These are phyloP conservation scores for Colletotrichum theobromicola DNA, from an alignment of 2,329 filamentous ascomycete genomes.

Conservation along the genomic window DNA sequence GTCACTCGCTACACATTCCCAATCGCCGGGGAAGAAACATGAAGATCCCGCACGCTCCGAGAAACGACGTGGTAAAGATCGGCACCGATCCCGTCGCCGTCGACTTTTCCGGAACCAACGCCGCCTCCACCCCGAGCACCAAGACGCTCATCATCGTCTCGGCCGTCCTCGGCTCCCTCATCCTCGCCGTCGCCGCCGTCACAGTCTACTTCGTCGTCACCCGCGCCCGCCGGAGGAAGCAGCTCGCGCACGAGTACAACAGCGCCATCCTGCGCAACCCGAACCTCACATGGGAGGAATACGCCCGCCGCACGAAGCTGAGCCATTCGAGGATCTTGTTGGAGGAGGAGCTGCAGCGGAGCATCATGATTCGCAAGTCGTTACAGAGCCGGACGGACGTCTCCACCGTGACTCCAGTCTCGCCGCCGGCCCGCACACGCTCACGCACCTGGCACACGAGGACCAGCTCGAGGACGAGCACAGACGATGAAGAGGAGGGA, in stretches of 20 bases:
- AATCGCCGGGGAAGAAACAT: neutral
- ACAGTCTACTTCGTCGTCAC: neutral
- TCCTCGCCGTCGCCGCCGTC: neutral
- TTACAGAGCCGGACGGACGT: neutral
- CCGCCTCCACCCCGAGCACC: neutral
- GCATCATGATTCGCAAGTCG: conserved; percentile 15
- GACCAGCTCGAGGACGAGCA: neutral
- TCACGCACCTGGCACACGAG: conserved; percentile 7
- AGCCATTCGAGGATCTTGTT: conserved; percentile 7
- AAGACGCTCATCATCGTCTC: conserved; percentile 4
- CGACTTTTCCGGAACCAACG: neutral
- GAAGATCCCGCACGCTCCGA: neutral
- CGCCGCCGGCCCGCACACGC: conserved; percentile 9
- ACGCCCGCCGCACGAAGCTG: conserved; percentile 1
- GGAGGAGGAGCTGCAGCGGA: conserved; percentile 7
- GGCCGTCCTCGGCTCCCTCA: neutral
- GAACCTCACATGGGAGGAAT: conserved; percentile 9
- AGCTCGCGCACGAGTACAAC: neutral
- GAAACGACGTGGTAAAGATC: neutral
- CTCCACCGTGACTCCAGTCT: neutral
- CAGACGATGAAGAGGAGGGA: neutral
- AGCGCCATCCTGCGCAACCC: conserved; percentile 4
- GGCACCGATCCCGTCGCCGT: conserved; percentile 8
- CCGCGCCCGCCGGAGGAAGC: neutral
- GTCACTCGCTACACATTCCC: conserved; percentile 1